phyloP scores from a whole-genome alignment of 2,329 filamentous ascomycete species.

The Exophiala mesophila region DNA sequence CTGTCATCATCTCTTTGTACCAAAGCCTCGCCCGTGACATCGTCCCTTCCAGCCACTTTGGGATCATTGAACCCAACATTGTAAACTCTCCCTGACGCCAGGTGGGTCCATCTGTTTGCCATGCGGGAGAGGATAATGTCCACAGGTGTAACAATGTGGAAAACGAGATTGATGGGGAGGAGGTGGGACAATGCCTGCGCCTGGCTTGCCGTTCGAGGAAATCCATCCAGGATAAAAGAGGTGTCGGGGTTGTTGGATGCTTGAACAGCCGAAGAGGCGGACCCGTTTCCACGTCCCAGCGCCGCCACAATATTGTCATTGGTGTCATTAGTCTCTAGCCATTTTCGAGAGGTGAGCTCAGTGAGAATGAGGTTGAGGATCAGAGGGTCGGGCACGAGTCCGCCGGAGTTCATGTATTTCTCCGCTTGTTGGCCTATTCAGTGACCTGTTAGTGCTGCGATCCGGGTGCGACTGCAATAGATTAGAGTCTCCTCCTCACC shows the following conservation, averaged over 20 bases:
- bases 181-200: slow-evolving; percentile 71
- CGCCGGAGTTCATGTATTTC: slow-evolving; percentile 77
- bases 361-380: slow-evolving; percentile 90
- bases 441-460: too few relatives aligned
- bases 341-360: slow-evolving; percentile 78
- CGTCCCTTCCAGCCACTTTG: slow-evolving; percentile 73
- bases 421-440: slow-evolving; percentile 86
- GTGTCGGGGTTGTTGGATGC: slow-evolving; percentile 64
- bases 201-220: slow-evolving; percentile 81
- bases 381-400: slow-evolving; percentile 84
- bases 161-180: slow-evolving; percentile 90
- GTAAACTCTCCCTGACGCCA: slow-evolving; percentile 85
- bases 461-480: too few relatives aligned
- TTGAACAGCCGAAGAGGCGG: slow-evolving; percentile 30
- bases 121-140: slow-evolving; percentile 86
- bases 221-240: slow-evolving; percentile 93
- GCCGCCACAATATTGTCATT: slow-evolving; percentile 30
- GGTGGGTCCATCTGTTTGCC: slow-evolving; percentile 87
- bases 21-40: slow-evolving; percentile 82
- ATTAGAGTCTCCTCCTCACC: too few relatives aligned
- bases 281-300: slow-evolving; percentile 40
- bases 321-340: slow-evolving; percentile 55
- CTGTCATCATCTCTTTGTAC: slow-evolving; percentile 81
- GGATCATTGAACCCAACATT: slow-evolving; percentile 91
- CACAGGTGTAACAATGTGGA: slow-evolving; percentile 79